A percentile compares a stretch with the other conserved stretches of the same genome.
Conservation (phyloP, 2,329 filamentous ascomycete genomes). For the Apiospora marii region DNA sequence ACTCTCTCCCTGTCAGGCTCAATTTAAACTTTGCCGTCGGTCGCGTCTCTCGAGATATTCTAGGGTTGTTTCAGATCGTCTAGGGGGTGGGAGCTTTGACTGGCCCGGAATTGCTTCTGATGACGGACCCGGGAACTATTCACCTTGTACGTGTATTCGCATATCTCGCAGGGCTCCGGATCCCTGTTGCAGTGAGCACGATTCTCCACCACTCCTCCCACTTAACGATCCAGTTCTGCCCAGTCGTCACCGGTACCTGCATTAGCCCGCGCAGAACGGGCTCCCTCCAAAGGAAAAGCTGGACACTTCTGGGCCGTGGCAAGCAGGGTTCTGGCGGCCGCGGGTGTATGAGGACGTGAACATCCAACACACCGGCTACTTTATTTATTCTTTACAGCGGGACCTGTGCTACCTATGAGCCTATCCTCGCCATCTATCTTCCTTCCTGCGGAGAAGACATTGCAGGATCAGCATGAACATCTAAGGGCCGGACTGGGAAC, state of each 20-base stretch:
- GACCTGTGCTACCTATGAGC: not conserved
- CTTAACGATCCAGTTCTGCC: conserved; percentile 14
- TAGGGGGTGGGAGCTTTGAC: not conserved
- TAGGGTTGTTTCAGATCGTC: conserved; percentile 15
- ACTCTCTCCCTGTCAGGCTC: not conserved
- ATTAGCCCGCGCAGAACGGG: conserved; percentile 27
- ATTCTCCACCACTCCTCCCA: conserved; percentile 27
- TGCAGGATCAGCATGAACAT: conserved; percentile 18
- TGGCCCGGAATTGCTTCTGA: conserved; percentile 4
- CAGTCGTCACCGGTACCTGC: conserved; percentile 25
- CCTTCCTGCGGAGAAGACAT: conserved; percentile 5
- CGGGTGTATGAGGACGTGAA: not conserved
- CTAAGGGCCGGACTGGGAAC: not conserved
- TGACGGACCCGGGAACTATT: not conserved
- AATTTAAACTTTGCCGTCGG: conserved; percentile 1
- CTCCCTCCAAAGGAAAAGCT: conserved; percentile 1
- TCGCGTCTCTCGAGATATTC: conserved; percentile 19
- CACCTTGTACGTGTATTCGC: not conserved
- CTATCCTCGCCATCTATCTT: too few species aligned
- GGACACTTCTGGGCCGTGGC: not conserved
- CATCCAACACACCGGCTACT: conserved; percentile 6
- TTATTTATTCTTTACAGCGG: conserved; percentile 19
- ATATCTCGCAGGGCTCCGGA: conserved; percentile 11
- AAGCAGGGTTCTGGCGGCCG: not conserved
- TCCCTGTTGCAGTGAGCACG: conserved; percentile 21